A percentile compares a stretch with the other conserved stretches of the same genome.
phyloP scores from a whole-genome alignment of 306 rosid genomes.

The Quercus glauca region DNA sequence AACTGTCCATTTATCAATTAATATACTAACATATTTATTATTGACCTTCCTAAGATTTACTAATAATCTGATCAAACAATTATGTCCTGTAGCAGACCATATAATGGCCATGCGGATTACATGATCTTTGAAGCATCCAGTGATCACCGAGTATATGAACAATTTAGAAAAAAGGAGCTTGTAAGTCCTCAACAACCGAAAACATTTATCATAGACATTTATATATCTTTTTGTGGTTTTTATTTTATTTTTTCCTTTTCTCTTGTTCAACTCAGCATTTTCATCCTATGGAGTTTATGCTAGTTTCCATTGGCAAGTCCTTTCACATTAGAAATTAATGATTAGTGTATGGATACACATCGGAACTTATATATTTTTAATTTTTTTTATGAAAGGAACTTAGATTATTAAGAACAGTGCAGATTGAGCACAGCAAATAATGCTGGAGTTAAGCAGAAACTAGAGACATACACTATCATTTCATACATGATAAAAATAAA shows the following conservation, averaged over 20 bases:
- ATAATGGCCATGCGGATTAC: neutral
- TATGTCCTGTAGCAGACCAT: neutral
- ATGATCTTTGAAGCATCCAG: neutral
- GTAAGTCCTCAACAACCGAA: slow-evolving; percentile 4
- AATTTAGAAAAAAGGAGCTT: neutral
- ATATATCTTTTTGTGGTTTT: neutral
- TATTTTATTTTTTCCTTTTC: too few relatives aligned
- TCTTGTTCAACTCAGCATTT: neutral
- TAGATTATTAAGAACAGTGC: neutral
- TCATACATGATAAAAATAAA: neutral
- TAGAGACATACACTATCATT: neutral
- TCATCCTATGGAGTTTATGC: too few relatives aligned
- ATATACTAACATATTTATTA: neutral
- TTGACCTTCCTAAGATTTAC: neutral
- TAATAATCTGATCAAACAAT: neutral
- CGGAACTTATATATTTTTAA: neutral
- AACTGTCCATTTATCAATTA: neutral
- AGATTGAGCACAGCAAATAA: neutral
- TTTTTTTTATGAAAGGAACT: too few relatives aligned
- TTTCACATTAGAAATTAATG: too few relatives aligned
- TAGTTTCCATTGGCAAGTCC: too few relatives aligned
- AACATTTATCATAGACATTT: neutral
- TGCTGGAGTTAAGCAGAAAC: neutral
- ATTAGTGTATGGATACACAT: too few relatives aligned
- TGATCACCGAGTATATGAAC: neutral